Evolutionary conservation across 768 basidiomycete species (phyloP), one percentile per base, ranked within the genome.

Genomic region (Mycena maculata): DNA sequence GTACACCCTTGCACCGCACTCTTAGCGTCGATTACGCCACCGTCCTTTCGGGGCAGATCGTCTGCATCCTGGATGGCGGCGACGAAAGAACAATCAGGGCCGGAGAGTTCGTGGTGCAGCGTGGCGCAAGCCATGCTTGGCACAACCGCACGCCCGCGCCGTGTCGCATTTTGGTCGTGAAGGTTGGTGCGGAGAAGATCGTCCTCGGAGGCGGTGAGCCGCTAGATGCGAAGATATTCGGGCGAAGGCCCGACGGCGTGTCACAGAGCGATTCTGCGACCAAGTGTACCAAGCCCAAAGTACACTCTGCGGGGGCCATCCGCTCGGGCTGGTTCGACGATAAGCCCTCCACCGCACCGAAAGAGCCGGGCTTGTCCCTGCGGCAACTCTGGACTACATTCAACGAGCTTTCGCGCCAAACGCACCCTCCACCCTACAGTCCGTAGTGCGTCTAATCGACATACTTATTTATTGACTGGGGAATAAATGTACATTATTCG

Each of bases 91-190:
- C 60, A 8, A 15, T 67, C 22, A 49, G 61, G 30, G 23, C 66
- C 3, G 66, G 66, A 4, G 66, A 67, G n/a, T 36, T 67, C 16
- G 52, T 62, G 28, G 66, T 67, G 1, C 66, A 67, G 50, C 60
- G 60, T 4, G 66, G 66, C 18, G 42, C 38, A 28, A 67, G 61
- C 33, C 66, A 67, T 45, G 66, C 60, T 0, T 57, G 54, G 66
- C 42, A 57, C 31, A 67, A 67, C 39, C 60, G 60, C 22, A 58
- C 54, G 13, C 42, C 62, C 28, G 54, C 28, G 25, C 16, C 42
- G 39, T 66, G 66, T 44, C 54, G 66, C 4, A 67, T 67, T 31
- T 9, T 56, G 27, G 36, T 45, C 9, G 54, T 63, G 22, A 47
- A 48, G 54, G 66, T 62, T 4, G 44, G 36, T 11, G 22, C 66